Conservation (phyloP, 2,329 filamentous ascomycete genomes). For the Scopulariopsis brevicaulis region DNA sequence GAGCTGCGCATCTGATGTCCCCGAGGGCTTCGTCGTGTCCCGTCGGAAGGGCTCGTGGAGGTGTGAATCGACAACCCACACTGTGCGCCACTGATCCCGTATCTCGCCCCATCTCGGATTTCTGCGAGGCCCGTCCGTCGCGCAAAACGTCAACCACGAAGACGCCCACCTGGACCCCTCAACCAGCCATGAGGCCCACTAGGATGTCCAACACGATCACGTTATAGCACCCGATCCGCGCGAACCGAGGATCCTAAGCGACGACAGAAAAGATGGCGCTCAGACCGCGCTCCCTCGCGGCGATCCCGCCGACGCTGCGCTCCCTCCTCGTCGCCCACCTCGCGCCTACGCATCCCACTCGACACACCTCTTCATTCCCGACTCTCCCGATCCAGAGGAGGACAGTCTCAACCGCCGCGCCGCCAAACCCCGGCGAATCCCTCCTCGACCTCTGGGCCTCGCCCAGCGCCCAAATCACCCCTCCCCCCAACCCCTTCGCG, state of each 20-base stretch:
- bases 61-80: not conserved
- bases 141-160: not conserved
- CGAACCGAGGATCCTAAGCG: not conserved
- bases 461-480: not conserved
- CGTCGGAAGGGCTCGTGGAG: not conserved
- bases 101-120: not conserved
- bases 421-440: not conserved
- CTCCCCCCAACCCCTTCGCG: not conserved
- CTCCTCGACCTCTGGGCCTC: slow-evolving; percentile 2
- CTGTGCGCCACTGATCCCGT: not conserved
- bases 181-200: not conserved
- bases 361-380: not conserved
- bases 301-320: not conserved
- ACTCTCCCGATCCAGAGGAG: not conserved
- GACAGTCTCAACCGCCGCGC: not conserved
- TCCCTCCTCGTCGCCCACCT: not conserved
- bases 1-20: too few relatives aligned
- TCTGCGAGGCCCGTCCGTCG: not conserved
- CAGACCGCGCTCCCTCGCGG: not conserved
- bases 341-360: not conserved
- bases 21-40: not conserved
- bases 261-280: not conserved
- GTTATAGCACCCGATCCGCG: not conserved
- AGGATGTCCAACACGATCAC: not conserved
- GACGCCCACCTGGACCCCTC: not conserved